These are phyloP conservation scores for Clarireedia hainanense DNA, from an alignment of 2,329 filamentous ascomycete genomes.

Conservation along the genomic window DNA sequence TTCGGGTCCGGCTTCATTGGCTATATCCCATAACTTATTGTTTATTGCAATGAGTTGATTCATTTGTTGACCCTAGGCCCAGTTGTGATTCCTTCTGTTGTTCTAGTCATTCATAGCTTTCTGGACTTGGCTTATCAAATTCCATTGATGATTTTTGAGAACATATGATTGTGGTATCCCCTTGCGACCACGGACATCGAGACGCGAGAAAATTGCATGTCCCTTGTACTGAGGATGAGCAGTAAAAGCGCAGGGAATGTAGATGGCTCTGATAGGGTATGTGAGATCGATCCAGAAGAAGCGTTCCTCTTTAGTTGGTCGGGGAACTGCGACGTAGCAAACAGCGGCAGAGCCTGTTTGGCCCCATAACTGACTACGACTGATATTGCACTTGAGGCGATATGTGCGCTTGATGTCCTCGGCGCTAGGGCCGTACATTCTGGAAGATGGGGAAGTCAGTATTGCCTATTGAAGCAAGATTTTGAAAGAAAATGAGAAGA, in stretches of 20 bases:
- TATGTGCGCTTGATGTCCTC: conserved; percentile 1
- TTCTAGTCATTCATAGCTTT: neutral
- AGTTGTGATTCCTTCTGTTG: neutral
- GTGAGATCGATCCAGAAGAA: conserved; percentile 1
- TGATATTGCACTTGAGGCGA: neutral
- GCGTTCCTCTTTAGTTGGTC: neutral
- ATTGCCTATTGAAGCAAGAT: too few species aligned
- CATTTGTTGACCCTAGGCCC: neutral
- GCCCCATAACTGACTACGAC: neutral
- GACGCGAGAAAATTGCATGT: neutral
- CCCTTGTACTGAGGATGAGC: neutral
- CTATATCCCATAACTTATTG: too few species aligned
- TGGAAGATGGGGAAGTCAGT: too few species aligned
- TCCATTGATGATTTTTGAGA: neutral
- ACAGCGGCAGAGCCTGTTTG: neutral
- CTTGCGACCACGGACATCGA: neutral
- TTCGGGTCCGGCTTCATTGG: neutral
- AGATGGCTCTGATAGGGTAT: neutral
- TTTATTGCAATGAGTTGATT: neutral
- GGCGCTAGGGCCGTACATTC: conserved; percentile 1
- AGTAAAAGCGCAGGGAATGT: neutral
- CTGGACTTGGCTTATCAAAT: neutral
- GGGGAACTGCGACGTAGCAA: neutral
- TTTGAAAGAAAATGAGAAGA: too few species aligned
- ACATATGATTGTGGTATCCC: neutral